These are phyloP conservation scores for Arxiozyma telluris DNA, from an alignment of 1,139 yeast species.

Conservation along the genomic window DNA sequence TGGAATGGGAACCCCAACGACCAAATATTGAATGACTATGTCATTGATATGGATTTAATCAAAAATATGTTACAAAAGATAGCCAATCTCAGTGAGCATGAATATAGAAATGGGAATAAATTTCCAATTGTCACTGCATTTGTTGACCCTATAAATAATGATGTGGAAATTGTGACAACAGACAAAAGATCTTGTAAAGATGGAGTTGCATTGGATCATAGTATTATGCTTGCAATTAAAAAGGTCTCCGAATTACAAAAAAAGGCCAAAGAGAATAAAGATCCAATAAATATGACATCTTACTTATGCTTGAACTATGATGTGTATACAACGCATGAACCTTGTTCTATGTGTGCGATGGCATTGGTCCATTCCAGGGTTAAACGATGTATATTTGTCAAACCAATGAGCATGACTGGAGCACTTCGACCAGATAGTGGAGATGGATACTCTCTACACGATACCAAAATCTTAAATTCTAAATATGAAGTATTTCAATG, in stretches of 20 bases:
- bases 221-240: slow-evolving; percentile 63
- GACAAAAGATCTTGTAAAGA: slow-evolving; percentile 33
- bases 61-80: slow-evolving; percentile 34
- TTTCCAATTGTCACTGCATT: slow-evolving; percentile 24
- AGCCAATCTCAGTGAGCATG: slow-evolving; percentile 24
- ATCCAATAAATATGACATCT: slow-evolving; percentile 14
- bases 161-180: slow-evolving; percentile 29
- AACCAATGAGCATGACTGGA: slow-evolving; percentile 42
- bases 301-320: slow-evolving; percentile 72
- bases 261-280: slow-evolving; percentile 7
- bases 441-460: slow-evolving; percentile 65
- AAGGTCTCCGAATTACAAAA: slow-evolving; percentile 40
- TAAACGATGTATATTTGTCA: slow-evolving; percentile 54
- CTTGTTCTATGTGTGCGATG: slow-evolving; percentile 96
- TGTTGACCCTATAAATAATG: slow-evolving; percentile 33
- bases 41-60: slow-evolving; percentile 41
- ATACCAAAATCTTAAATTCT: slow-evolving; percentile 66
- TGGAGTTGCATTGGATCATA: slow-evolving; percentile 53
- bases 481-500: slow-evolving; percentile 71
- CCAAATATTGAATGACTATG: slow-evolving; percentile 51
- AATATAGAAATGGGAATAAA: slow-evolving; percentile 7
- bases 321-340: slow-evolving; percentile 88
- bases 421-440: slow-evolving; percentile 51
- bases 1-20: slow-evolving; percentile 75
- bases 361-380: slow-evolving; percentile 89